A percentile compares a stretch with the other conserved stretches of the same genome.
Conservation (phyloP, 352 stramenopile genomes). For the Phytophthora idaei region DNA sequence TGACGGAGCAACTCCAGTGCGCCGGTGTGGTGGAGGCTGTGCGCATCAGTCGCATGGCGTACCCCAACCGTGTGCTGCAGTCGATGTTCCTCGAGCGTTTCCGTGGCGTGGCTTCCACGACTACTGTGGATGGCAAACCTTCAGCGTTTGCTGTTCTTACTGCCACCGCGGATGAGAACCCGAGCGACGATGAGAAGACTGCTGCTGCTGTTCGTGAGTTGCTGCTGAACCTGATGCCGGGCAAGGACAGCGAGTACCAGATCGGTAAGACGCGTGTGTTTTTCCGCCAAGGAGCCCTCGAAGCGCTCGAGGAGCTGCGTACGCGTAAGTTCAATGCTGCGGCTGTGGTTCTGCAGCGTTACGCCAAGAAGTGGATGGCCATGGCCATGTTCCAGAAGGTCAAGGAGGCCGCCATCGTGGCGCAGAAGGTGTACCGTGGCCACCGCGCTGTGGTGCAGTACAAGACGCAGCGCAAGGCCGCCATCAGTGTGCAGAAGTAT, state of each 20-base stretch:
- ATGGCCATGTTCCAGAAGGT: constrained; percentile 64
- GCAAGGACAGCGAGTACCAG: constrained; percentile 74
- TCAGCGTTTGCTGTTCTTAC: constrained; percentile 44
- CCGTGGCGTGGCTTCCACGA: constrained; percentile 54
- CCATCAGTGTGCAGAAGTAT: constrained; percentile 71
- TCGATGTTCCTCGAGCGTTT: constrained; percentile 87
- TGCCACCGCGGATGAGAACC: constrained; percentile 44
- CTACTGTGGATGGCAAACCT: constrained; percentile 26
- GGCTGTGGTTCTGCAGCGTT: constrained; percentile 82
- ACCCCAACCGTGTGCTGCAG: constrained; percentile 96
- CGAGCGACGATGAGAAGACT: constrained; percentile 40
- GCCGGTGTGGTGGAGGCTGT: constrained; percentile 99
- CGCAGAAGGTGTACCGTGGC: constrained; percentile 66
- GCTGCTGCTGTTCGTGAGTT: constrained; percentile 52
- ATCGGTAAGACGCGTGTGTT: constrained; percentile 94
- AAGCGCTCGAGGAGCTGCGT: constrained; percentile 89
- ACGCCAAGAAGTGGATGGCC: constrained; percentile 83
- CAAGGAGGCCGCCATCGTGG: constrained; percentile 58
- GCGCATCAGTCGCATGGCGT: constrained; percentile 97
- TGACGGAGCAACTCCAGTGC: constrained; percentile 97
- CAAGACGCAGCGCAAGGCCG: constrained; percentile 62
- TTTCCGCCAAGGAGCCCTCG: constrained; percentile 92
- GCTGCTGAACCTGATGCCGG: constrained; percentile 65
- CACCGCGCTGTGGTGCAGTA: constrained; percentile 53
- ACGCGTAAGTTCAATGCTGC: constrained; percentile 80